Conservation (phyloP, 1,139 yeast genomes). For the Debaryomyces singareniensis region DNA sequence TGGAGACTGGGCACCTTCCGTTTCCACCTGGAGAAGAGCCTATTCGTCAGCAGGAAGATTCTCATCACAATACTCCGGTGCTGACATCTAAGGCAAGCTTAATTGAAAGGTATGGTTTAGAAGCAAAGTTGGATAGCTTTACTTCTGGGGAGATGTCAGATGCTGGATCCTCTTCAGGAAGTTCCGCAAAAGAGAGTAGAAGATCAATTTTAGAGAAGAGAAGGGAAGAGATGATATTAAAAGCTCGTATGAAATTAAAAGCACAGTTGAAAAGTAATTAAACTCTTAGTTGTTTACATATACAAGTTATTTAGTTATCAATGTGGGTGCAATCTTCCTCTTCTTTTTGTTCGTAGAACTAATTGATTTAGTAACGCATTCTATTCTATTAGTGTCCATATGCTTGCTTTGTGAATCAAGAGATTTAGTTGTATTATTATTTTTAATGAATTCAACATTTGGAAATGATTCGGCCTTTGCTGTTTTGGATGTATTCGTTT, state of each 20-base stretch:
- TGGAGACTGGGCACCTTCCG: conserved; percentile 62
- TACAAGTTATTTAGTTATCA: conserved; percentile 15
- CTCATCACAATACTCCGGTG: conserved; percentile 8
- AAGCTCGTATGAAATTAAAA: conserved; percentile 38
- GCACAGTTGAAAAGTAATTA: conserved; percentile 26
- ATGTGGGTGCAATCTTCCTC: conserved; percentile 41
- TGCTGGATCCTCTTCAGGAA: conserved; percentile 13
- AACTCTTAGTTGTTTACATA: conserved; percentile 5
- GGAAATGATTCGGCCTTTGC: background rate
- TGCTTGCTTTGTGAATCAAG: too few species aligned
- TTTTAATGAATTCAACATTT: background rate
- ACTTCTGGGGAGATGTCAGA: conserved; percentile 5
- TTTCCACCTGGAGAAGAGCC: conserved; percentile 47
- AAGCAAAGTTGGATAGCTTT: conserved; percentile 11
- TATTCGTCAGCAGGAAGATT: conserved; percentile 5
- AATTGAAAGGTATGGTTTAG: conserved; percentile 32
- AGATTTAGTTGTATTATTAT: background rate
- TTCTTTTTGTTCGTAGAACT: conserved; percentile 21
- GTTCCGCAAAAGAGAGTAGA: conserved; percentile 13
- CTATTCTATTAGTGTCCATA: background rate
- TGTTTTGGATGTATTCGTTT: background rate
- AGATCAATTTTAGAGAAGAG: conserved; percentile 17
- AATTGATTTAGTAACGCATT: conserved; percentile 1
- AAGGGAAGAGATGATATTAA: conserved; percentile 38
- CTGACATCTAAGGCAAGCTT: conserved; percentile 20